phyloP scores from a whole-genome alignment of 306 rosid species.

The Quercus variabilis region DNA sequence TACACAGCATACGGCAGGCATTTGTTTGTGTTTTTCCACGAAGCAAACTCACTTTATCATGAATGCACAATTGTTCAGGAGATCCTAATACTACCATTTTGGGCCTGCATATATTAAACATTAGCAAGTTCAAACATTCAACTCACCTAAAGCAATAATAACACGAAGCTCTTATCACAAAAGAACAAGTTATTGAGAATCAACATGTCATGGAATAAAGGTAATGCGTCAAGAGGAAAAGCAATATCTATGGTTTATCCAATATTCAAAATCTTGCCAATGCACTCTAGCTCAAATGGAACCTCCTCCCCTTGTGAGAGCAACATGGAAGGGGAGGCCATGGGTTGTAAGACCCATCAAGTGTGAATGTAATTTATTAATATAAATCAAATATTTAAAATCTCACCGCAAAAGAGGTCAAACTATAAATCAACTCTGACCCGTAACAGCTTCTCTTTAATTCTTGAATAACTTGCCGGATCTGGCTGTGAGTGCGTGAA shows the following conservation, averaged over 20 bases:
- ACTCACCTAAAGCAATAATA: conserved; percentile 1
- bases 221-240: neutral
- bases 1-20: conserved; percentile 65
- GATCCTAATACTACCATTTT: conserved; percentile 92
- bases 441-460: conserved; percentile 79
- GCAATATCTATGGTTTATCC: neutral
- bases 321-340: too few relatives aligned
- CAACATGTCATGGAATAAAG: neutral
- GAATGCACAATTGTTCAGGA: conserved; percentile 91
- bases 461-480: conserved; percentile 91
- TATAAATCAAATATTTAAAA: neutral
- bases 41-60: conserved; percentile 77
- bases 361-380: too few relatives aligned
- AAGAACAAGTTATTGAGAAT: neutral
- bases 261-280: neutral
- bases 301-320: too few relatives aligned
- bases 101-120: conserved; percentile 55
- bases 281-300: too few relatives aligned
- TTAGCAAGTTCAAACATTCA: conserved; percentile 3
- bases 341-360: too few relatives aligned
- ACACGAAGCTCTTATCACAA: neutral
- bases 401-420: neutral
- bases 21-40: conserved; percentile 69
- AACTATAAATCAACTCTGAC: conserved; percentile 34
- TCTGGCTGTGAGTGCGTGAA: conserved; percentile 97